Conservation (phyloP, 306 rosid species). For the Mucuna pruriens region DNA sequence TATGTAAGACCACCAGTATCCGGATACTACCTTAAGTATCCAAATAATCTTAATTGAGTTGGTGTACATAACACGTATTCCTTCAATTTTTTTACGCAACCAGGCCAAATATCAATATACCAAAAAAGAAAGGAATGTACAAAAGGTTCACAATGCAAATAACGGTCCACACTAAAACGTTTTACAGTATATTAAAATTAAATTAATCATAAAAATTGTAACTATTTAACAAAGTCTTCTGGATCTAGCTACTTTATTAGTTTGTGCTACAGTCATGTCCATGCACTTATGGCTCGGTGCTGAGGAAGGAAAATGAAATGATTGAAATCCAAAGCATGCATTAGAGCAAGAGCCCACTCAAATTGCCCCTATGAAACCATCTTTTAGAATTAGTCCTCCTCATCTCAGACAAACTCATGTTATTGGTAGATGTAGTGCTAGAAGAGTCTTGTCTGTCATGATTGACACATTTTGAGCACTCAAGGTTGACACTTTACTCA, state of each 20-base stretch:
- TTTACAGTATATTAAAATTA: background rate
- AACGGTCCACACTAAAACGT: background rate
- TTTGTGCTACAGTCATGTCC: background rate
- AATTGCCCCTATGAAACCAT: background rate
- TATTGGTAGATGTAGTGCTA: background rate
- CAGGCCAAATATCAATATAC: background rate
- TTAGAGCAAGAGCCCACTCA: background rate
- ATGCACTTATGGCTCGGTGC: background rate
- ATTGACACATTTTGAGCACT: background rate
- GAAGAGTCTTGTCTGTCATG: background rate
- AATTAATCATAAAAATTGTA: background rate
- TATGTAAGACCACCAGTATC: no score
- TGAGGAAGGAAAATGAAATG: background rate
- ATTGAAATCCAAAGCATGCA: background rate
- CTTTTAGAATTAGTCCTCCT: background rate
- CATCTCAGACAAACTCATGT: background rate
- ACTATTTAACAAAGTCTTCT: no score
- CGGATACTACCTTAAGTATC: background rate
- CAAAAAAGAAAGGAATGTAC: background rate
- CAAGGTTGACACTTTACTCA: background rate
- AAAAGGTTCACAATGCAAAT: background rate
- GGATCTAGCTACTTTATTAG: background rate
- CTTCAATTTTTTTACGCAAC: background rate
- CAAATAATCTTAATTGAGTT: no score
- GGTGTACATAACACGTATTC: background rate